Conservation (phyloP, 2,329 filamentous ascomycete species). For the Fusarium verrucosum region DNA sequence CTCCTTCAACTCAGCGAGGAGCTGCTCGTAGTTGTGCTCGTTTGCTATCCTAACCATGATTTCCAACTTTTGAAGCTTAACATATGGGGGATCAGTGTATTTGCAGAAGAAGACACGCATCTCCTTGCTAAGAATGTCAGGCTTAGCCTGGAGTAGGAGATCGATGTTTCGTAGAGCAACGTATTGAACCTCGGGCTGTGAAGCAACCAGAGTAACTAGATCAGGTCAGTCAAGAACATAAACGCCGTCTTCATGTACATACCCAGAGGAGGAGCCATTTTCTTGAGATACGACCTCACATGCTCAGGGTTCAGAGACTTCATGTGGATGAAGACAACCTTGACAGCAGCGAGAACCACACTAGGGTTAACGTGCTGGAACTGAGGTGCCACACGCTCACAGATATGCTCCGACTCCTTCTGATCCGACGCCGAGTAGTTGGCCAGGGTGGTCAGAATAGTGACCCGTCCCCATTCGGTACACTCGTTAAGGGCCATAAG, state of each 20-base stretch:
- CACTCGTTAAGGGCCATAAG: constrained; percentile 97
- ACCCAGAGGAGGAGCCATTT: constrained; percentile 97
- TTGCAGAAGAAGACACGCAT: constrained; percentile 99
- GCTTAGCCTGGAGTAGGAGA: constrained; percentile 91
- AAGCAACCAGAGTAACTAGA: constrained; percentile 91
- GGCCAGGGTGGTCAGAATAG: constrained; percentile 87
- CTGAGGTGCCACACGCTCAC: constrained; percentile 92
- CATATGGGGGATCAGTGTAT: constrained; percentile 97
- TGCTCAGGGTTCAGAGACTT: constrained; percentile 80
- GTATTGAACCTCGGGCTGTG: constrained; percentile 96
- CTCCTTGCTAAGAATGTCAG: constrained; percentile 96
- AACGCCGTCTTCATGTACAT: constrained; percentile 45
- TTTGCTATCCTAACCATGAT: constrained; percentile 99
- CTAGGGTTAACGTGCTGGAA: constrained; percentile 99
- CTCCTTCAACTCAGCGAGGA: constrained; percentile 93
- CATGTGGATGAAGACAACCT: constrained; percentile 98
- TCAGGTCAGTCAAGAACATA: neutral
- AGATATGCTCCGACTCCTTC: constrained; percentile 98
- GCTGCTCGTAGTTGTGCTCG: constrained; percentile 93
- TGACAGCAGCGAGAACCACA: constrained; percentile 96
- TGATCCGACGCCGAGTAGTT: constrained; percentile 87
- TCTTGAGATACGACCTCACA: constrained; percentile 88
- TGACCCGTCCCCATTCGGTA: constrained; percentile 97
- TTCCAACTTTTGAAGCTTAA: constrained; percentile 97
- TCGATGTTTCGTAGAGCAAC: constrained; percentile 97